phyloP scores from a whole-genome alignment of 305 asterid genomes.

The Solanum hybrid region DNA sequence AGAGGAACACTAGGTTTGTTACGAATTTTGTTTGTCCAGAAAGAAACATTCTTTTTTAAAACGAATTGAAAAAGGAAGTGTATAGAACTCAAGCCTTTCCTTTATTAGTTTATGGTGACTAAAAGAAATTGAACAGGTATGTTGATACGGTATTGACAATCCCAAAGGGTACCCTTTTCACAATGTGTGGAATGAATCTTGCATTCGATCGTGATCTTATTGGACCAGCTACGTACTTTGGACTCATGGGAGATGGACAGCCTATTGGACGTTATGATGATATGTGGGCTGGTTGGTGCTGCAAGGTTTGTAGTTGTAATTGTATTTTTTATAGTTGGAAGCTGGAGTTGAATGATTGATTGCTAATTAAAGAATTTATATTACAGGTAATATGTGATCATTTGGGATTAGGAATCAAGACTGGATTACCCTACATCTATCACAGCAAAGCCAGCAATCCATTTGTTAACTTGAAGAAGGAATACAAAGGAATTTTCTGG shows the following conservation, averaged over 20 bases:
- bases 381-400: constrained; percentile 4
- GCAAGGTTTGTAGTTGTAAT: background rate
- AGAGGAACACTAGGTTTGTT: background rate
- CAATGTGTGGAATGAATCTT: background rate
- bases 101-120: background rate
- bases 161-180: background rate
- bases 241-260: background rate
- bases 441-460: background rate
- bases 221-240: background rate
- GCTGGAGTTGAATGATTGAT: background rate
- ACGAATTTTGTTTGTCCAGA: background rate
- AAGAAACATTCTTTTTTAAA: background rate
- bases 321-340: background rate
- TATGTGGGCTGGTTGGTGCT: background rate
- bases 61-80: background rate
- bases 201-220: background rate
- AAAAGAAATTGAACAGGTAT: background rate
- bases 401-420: background rate
- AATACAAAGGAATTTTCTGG: background rate
- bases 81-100: background rate
- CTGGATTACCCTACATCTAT: background rate
- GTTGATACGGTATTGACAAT: background rate
- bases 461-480: background rate
- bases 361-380: background rate
- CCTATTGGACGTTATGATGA: background rate